Evolutionary conservation across 129 eudicot species (phyloP).

Genomic region (Scalesia atractyloides): DNA sequence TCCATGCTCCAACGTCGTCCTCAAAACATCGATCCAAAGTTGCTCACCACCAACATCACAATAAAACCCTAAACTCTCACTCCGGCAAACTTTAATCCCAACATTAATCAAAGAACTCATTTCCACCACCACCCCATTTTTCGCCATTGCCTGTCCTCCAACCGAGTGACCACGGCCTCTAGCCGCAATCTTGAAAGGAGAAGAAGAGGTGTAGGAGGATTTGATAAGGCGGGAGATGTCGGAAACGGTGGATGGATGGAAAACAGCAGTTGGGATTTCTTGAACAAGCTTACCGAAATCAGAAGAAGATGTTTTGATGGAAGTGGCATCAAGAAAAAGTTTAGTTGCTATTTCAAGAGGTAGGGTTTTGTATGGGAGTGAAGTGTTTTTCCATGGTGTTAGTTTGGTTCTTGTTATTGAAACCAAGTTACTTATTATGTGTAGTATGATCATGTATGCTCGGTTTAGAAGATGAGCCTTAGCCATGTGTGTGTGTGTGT

Average conservation of each 20-base stretch:
- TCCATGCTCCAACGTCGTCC: conserved; percentile 51
- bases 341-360: conserved; percentile 39
- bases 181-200: conserved; percentile 59
- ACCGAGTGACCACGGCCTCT: conserved; percentile 83
- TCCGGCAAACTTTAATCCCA: conserved; percentile 55
- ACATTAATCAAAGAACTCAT: conserved; percentile 41
- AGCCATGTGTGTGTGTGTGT: conserved; percentile 39
- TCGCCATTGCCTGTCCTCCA: conserved; percentile 83
- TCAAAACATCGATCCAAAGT: conserved; percentile 81
- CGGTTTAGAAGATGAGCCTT: conserved; percentile 18
- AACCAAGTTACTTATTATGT: conserved; percentile 37
- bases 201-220: conserved; percentile 45
- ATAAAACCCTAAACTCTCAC: conserved; percentile 53
- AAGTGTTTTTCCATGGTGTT: conserved; percentile 36
- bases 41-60: conserved; percentile 83
- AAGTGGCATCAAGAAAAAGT: conserved; percentile 34
- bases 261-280: conserved; percentile 57
- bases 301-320: conserved; percentile 51
- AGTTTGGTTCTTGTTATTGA: conserved; percentile 36
- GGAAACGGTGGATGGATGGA: conserved; percentile 50
- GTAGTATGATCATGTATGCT: conserved; percentile 24
- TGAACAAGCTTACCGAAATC: conserved; percentile 71
- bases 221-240: conserved; percentile 58
- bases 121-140: conserved; percentile 72
- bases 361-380: conserved; percentile 32